Conservation (phyloP, 2,329 filamentous ascomycete genomes). For the Coleophoma crateriformis region DNA sequence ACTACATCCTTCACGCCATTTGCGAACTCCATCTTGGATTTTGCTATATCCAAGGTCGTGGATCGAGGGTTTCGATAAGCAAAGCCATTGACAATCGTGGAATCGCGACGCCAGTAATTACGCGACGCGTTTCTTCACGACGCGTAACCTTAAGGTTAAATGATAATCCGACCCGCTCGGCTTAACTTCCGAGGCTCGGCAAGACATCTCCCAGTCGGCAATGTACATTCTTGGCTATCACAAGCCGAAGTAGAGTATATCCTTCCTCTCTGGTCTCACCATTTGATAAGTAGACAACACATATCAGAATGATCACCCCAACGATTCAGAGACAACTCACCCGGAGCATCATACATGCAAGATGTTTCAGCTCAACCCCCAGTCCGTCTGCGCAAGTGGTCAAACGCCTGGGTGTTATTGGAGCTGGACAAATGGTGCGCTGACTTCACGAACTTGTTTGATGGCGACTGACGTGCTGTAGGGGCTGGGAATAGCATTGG, state of each 20-base stretch:
- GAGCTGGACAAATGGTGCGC: conserved; percentile 90
- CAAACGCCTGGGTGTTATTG: conserved; percentile 84
- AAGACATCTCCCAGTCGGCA: too few species aligned
- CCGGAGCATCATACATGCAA: conserved; percentile 16
- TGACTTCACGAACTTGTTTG: not conserved
- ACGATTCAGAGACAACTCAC: conserved; percentile 17
- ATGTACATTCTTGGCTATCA: too few species aligned
- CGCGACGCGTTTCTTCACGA: too few species aligned
- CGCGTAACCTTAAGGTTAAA: too few species aligned
- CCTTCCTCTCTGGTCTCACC: too few species aligned
- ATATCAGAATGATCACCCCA: conserved; percentile 20
- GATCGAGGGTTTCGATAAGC: not conserved
- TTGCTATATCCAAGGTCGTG: not conserved
- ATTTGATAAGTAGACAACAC: too few species aligned
- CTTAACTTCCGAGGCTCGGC: too few species aligned
- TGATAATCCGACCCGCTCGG: too few species aligned
- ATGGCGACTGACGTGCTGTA: conserved; percentile 30
- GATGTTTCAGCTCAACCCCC: conserved; percentile 66
- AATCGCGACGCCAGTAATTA: too few species aligned
- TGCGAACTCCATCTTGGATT: conserved; percentile 46
- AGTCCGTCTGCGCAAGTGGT: conserved; percentile 62
- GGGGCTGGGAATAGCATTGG: conserved; percentile 93
- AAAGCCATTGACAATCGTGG: too few species aligned
- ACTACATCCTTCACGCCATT: conserved; percentile 57
- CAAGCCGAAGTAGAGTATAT: too few species aligned